A percentile compares a stretch with the other conserved stretches of the same genome.
These are phyloP conservation scores for Penicillium oxalicum DNA, from an alignment of 2,329 filamentous ascomycete genomes.

Conservation along the genomic window DNA sequence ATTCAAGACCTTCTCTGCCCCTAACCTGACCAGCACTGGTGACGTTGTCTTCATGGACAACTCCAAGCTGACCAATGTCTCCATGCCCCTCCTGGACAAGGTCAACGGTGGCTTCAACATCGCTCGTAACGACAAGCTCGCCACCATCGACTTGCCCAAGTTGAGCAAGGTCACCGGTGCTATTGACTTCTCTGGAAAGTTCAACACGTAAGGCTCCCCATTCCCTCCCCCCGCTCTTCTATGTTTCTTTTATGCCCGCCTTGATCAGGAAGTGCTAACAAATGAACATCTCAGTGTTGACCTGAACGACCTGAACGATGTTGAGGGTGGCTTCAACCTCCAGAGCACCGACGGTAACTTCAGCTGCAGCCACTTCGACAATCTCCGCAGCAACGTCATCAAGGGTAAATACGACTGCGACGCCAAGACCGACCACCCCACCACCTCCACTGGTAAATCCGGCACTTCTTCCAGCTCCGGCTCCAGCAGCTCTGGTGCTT, in stretches of 20 bases:
- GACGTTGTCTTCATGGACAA: constrained; percentile 55
- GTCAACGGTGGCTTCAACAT: constrained; percentile 77
- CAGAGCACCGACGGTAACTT: constrained; percentile 59
- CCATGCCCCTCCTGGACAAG: constrained; percentile 60
- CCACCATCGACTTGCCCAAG: constrained; percentile 59
- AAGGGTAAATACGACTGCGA: constrained; percentile 45
- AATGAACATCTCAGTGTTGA: constrained; percentile 51
- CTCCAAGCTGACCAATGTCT: constrained; percentile 62
- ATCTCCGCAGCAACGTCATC: constrained; percentile 37
- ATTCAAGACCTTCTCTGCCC: constrained; percentile 40
- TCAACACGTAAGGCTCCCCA: constrained; percentile 61
- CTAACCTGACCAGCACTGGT: constrained; percentile 44
- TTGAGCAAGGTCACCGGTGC: constrained; percentile 70
- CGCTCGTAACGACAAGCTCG: constrained; percentile 79
- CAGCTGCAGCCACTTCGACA: constrained; percentile 50
- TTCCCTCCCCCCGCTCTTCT: neutral
- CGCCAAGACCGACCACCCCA: constrained; percentile 32
- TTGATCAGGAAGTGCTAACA: neutral
- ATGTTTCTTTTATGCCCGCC: neutral
- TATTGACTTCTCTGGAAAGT: constrained; percentile 78
- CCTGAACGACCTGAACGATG: constrained; percentile 61
- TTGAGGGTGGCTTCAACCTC: constrained; percentile 66
- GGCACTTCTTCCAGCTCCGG: constrained; percentile 24
- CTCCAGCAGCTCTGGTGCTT: constrained; percentile 20
- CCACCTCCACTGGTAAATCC: constrained; percentile 28